Percentiles rank a stretch among this genome's conserved stretches.
Conservation (phyloP, 108 stramenopile species). For the Schizochytrium sp. region DNA sequence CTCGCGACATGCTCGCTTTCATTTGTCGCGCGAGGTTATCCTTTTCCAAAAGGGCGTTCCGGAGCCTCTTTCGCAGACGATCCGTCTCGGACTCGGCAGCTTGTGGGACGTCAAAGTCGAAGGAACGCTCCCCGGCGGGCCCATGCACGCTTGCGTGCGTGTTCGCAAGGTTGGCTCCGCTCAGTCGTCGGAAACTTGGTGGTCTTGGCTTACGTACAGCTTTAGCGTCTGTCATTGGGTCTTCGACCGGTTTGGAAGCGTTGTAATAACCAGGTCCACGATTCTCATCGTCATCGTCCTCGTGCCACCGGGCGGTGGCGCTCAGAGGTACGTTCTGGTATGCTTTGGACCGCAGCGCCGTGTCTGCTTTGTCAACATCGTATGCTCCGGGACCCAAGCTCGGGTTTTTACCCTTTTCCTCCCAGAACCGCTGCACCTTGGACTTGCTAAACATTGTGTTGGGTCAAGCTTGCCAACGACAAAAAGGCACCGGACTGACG, state of each 20-base stretch:
- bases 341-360: not conserved
- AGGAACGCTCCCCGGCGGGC: not conserved
- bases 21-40: not conserved
- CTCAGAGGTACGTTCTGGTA: not conserved
- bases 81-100: conserved; percentile 8
- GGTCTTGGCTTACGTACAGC: not conserved
- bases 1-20: not conserved
- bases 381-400: not conserved
- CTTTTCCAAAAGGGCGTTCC: not conserved
- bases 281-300: not conserved
- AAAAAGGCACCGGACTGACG: too few relatives aligned
- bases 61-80: not conserved
- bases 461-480: too few relatives aligned
- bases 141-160: not conserved
- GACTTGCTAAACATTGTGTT: not conserved
- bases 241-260: not conserved
- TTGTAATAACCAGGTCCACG: not conserved
- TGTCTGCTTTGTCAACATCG: not conserved
- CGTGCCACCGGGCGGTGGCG: not conserved
- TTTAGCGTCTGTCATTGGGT: not conserved
- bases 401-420: not conserved
- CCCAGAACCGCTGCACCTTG: not conserved
- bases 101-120: not conserved
- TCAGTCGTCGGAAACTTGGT: not conserved
- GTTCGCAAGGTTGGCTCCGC: not conserved